Evolutionary conservation across 2,329 filamentous ascomycete species (phyloP).

Genomic region (Shiraia sp.): DNA sequence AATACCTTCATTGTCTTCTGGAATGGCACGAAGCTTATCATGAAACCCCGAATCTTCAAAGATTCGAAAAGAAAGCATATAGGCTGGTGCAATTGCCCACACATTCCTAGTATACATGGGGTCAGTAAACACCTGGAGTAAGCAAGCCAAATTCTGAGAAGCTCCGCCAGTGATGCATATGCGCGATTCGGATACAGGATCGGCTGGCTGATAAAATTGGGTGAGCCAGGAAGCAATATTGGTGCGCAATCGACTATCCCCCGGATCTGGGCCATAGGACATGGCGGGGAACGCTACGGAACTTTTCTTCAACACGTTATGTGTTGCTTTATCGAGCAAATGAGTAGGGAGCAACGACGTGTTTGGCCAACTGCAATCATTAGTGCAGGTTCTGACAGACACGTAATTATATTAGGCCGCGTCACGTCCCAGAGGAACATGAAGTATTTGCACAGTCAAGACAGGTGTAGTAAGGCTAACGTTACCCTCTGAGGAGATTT

Average conservation of each 20-base stretch:
- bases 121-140: slow-evolving; percentile 81
- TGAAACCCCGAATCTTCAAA: slow-evolving; percentile 79
- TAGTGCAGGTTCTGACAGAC: slow-evolving; percentile 16
- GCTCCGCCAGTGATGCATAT: slow-evolving; percentile 86
- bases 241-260: slow-evolving; percentile 59
- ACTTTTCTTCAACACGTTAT: slow-evolving; percentile 64
- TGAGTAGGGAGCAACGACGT: slow-evolving; percentile 66
- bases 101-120: slow-evolving; percentile 72
- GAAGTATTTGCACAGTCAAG: slow-evolving; percentile 3
- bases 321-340: slow-evolving; percentile 64
- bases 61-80: slow-evolving; percentile 82
- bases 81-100: slow-evolving; percentile 82
- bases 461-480: slow-evolving; percentile 20
- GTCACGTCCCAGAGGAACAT: slow-evolving; percentile 14
- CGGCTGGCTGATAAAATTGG: slow-evolving; percentile 58
- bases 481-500: slow-evolving; percentile 42
- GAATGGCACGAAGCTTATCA: slow-evolving; percentile 67
- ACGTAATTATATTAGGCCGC: slow-evolving; percentile 14
- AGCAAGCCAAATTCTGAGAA: slow-evolving; percentile 76
- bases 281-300: slow-evolving; percentile 65
- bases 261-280: slow-evolving; percentile 78
- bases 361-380: slow-evolving; percentile 67
- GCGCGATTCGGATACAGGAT: slow-evolving; percentile 57
- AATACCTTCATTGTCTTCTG: slow-evolving; percentile 78
- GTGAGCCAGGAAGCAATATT: slow-evolving; percentile 73